A percentile compares a stretch with the other conserved stretches of the same genome.
phyloP scores from a whole-genome alignment of 2,329 filamentous ascomycete species.

The Colletotrichum agaves region DNA sequence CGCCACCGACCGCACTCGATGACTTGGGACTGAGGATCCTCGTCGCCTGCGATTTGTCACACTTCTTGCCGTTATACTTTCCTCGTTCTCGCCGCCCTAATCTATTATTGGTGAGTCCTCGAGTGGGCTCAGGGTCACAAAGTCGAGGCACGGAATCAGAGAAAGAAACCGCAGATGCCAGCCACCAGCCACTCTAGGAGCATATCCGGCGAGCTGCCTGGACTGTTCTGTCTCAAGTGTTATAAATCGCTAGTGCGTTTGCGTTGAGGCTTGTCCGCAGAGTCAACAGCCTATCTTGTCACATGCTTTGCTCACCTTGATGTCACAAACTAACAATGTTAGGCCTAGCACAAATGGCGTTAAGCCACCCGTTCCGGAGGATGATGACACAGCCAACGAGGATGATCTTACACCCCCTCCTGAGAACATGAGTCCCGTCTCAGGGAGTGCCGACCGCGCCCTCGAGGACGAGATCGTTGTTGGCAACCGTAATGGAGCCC shows the following conservation, averaged over 20 bases:
- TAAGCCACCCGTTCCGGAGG: constrained; percentile 43
- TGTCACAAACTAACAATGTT: background rate
- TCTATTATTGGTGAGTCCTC: too few species aligned
- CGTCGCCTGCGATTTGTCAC: too few species aligned
- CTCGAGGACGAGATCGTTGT: constrained; percentile 66
- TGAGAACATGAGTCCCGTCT: constrained; percentile 52
- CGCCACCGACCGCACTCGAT: background rate
- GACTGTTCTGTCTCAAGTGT: too few species aligned
- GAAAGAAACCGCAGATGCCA: too few species aligned
- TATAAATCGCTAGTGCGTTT: too few species aligned
- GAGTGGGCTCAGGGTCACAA: too few species aligned
- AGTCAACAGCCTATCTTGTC: background rate
- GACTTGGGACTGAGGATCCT: background rate
- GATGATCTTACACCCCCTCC: constrained; percentile 58
- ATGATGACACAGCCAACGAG: constrained; percentile 51
- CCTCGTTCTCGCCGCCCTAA: too few species aligned
- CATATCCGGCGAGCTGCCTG: too few species aligned
- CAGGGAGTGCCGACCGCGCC: constrained; percentile 52
- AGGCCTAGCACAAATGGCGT: constrained; percentile 40
- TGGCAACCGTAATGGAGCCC: constrained; percentile 52
- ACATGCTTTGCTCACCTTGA: background rate
- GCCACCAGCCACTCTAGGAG: too few species aligned
- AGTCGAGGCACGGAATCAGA: too few species aligned
- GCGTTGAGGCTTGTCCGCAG: too few species aligned
- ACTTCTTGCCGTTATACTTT: too few species aligned